phyloP scores from a whole-genome alignment of 2,329 filamentous ascomycete species.

The Ascochyta pisi region DNA sequence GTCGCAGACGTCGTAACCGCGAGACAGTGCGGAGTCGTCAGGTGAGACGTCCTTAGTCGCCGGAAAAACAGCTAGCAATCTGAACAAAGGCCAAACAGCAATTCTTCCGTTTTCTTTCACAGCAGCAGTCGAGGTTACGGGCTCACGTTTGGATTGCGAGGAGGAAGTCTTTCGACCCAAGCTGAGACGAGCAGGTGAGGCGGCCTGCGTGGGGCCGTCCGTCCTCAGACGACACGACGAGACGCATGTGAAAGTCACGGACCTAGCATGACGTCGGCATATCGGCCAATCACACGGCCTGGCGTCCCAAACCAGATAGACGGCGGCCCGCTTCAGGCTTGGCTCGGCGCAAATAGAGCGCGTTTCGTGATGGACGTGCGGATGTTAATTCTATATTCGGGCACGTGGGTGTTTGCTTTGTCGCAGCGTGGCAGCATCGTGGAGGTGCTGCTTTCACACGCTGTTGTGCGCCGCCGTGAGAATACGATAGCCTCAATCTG shows the following conservation, averaged over 20 bases:
- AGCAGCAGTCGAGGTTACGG: neutral
- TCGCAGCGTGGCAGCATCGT: neutral
- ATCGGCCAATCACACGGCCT: constrained; percentile 18
- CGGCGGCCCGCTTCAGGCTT: constrained; percentile 6
- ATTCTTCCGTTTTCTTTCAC: neutral
- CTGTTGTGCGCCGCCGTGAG: neutral
- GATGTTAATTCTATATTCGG: constrained; percentile 9
- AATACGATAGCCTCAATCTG: constrained; percentile 34
- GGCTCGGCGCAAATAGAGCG: constrained; percentile 4
- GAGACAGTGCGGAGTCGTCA: constrained; percentile 18
- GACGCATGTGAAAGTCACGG: constrained; percentile 24
- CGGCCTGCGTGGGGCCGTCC: constrained; percentile 22
- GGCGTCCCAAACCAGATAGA: constrained; percentile 7
- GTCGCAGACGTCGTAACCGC: constrained; percentile 1
- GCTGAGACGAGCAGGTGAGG: constrained; percentile 21
- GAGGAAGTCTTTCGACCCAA: constrained; percentile 1
- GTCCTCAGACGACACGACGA: constrained; percentile 1
- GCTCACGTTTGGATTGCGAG: neutral
- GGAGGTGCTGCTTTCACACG: neutral
- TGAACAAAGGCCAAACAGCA: constrained; percentile 4
- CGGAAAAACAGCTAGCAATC: constrained; percentile 15
- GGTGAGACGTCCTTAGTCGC: constrained; percentile 17
- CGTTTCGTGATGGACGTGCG: constrained; percentile 1
- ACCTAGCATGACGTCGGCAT: constrained; percentile 17
- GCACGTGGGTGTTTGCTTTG: constrained; percentile 15